Evolutionary conservation across 2,329 filamentous ascomycete species (phyloP), one percentile per base, ranked within the genome.

Genomic region (Juglanconis oblonga): DNA sequence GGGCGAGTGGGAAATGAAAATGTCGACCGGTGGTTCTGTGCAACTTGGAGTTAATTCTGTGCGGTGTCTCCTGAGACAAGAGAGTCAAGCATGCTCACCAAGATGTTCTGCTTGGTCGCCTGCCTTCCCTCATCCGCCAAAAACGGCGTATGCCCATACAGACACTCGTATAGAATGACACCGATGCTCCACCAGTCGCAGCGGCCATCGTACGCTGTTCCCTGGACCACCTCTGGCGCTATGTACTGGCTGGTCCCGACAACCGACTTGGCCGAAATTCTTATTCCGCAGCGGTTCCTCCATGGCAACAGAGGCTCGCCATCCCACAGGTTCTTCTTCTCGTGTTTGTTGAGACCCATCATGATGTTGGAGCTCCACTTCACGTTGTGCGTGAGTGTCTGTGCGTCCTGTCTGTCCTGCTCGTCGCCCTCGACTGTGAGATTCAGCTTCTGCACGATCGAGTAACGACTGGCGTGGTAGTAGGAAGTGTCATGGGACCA

Each of bases 151-250:
- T 88, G 89, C 1, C 94, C 94, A 71, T 95, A 98, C 1, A 98
- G 79, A 69, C 94, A 97, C 81, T 98, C 94, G 69, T 91, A 98
- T 59, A 98, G 76, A 70, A 98, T 97, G 70, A 98, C 87, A 56
- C 92, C 94, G 67, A 98, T 85, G 75, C 93, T 97, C 94, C 91
- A 98, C 92, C 85, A 98, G 75, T 98, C 94, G 75, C 94, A 98
- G 69, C 94, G 84, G 35, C 91, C 94, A 74, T 98, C 95, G 72
- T 98, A 98, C 42, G 82, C 77, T 52, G 92, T 84, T 33, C 93
- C 91, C 65, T 84, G 80, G 60, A 97, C 88, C 17, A 98, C 91
- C 77, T 98, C 95, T 2, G 94, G 94, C 0, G 95, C 94, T 95
- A 97, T 98, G 77, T 98, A 98, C 71, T 97, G 94, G 71, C 92